Base-by-base conservation (phyloP, 371 early-diverging fungal genomes). In the Mycotypha africana region DNA sequence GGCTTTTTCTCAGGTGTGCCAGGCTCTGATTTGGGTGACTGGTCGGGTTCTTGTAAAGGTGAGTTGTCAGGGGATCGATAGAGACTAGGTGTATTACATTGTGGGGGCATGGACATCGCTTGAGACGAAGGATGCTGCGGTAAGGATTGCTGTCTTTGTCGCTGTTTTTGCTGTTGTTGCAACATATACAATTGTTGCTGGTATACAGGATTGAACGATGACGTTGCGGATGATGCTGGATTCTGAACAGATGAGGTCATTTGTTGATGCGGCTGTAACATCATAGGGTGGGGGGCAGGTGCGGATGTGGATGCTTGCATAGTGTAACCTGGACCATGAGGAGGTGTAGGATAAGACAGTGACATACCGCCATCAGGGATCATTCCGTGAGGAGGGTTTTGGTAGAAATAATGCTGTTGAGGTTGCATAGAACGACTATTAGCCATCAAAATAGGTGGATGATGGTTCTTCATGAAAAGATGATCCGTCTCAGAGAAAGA, bases 1-100 rank as follows among this genome's bases (percentile, higher is more conserved):
- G 71, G 74, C 42, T 48, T 61, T 60, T 70, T 70, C 24, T 56
- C 52, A 23, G 57, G 57, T 39, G 51, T 51, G 26, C 51, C 51
- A 47, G 51, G 47, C 39, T 57, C 52, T 45, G 52, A 51, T 31
- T 31, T 47, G 30, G 52, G 58, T 23, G 58, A 52, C 33, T 48
- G 48, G 28, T 58, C 53, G 38, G 57, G 57, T 16, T 54, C 45
- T 22, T 54, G 47, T 33, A 47, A 38, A 20, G 26, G 21, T 1
- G 53, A 45, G 15, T 24, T 28, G 21, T 41, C 14, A 20, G 54
- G 54, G 4, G 54, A 53, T 45, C 45, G 49, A 40, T 45, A 51
- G 5, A 49, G 24, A 17, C 42, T 36, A 28, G 57, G 57, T 26
- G 55, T 53, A 14, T 17, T 19, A 36, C 36, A 34, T 21, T 47